Evolutionary conservation across 2,329 filamentous ascomycete species (phyloP).

Genomic region (Fusarium concolor): DNA sequence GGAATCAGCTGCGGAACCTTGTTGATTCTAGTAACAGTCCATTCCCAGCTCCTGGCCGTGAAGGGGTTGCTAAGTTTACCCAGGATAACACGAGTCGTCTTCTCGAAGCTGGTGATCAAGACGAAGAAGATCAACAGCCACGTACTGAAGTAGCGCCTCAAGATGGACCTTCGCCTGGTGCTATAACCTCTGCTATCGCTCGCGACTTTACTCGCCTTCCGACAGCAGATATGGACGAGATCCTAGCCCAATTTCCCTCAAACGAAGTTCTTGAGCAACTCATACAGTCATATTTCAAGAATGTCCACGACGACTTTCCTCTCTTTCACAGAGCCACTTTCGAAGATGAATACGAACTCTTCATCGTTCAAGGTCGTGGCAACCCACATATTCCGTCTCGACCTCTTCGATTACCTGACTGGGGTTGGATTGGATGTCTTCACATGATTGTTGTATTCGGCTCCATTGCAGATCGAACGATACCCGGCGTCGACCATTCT

Average conservation of each 20-base stretch:
- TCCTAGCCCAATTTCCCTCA: slow-evolving; percentile 44
- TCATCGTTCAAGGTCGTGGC: slow-evolving; percentile 39
- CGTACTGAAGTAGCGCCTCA: background rate
- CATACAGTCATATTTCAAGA: slow-evolving; percentile 52
- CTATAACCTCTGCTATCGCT: slow-evolving; percentile 45
- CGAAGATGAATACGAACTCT: slow-evolving; percentile 50
- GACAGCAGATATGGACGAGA: slow-evolving; percentile 45
- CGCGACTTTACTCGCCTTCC: slow-evolving; percentile 46
- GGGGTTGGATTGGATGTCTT: slow-evolving; percentile 52
- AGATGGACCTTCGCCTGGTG: slow-evolving; percentile 42
- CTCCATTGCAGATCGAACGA: slow-evolving; percentile 45
- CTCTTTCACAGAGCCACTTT: slow-evolving; percentile 52
- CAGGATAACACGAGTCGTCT: slow-evolving; percentile 36
- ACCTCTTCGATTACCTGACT: slow-evolving; percentile 40
- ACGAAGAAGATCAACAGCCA: slow-evolving; percentile 21
- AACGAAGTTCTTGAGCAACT: slow-evolving; percentile 47
- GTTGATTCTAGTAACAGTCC: slow-evolving; percentile 40
- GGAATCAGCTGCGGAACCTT: slow-evolving; percentile 51
- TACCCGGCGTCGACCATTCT: slow-evolving; percentile 45
- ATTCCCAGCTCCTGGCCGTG: background rate
- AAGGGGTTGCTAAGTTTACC: slow-evolving; percentile 20
- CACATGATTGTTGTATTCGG: slow-evolving; percentile 54
- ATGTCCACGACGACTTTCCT: slow-evolving; percentile 52
- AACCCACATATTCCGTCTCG: slow-evolving; percentile 2
- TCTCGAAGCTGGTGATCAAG: slow-evolving; percentile 31